Conservation (phyloP, 768 basidiomycete genomes). For the Serendipita indica region DNA sequence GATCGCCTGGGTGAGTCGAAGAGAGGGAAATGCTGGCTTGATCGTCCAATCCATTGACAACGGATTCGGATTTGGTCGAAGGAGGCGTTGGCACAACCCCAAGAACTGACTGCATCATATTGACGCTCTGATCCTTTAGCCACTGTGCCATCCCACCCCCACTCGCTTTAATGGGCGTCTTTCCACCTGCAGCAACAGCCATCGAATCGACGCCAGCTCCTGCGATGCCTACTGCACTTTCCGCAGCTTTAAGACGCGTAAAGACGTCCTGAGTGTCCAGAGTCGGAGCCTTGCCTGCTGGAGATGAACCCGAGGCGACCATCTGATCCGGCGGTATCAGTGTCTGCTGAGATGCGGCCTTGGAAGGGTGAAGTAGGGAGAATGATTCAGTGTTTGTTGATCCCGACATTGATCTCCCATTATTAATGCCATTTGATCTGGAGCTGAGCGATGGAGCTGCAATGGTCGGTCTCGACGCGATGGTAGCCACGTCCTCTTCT, state of each 20-base stretch:
- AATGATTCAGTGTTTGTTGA: not conserved
- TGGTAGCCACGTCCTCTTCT: conserved; percentile 63
- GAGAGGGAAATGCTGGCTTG: conserved; percentile 4
- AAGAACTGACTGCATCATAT: conserved; percentile 45
- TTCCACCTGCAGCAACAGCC: not conserved
- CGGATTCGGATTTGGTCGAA: conserved; percentile 40
- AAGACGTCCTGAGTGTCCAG: conserved; percentile 28
- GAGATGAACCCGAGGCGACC: not conserved
- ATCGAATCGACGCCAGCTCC: conserved; percentile 15
- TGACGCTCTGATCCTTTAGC: conserved; percentile 67
- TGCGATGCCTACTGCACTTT: conserved; percentile 28
- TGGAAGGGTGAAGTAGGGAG: not conserved
- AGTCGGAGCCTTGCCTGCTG: not conserved
- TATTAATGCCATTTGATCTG: not conserved
- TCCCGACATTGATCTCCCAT: too few relatives aligned
- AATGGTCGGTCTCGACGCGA: conserved; percentile 39
- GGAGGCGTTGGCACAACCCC: conserved; percentile 22
- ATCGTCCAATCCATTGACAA: conserved; percentile 11
- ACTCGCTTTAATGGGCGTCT: conserved; percentile 34
- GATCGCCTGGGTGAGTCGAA: not conserved
- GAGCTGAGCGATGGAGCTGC: not conserved
- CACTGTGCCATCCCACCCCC: conserved; percentile 36
- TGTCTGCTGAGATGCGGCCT: not conserved
- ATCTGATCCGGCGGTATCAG: conserved; percentile 22
- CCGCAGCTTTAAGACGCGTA: conserved; percentile 40